Percentiles rank a stretch among this genome's conserved stretches.
These are phyloP conservation scores for Pichia manshurica DNA, from an alignment of 805 yeast genomes.

Conservation along the genomic window DNA sequence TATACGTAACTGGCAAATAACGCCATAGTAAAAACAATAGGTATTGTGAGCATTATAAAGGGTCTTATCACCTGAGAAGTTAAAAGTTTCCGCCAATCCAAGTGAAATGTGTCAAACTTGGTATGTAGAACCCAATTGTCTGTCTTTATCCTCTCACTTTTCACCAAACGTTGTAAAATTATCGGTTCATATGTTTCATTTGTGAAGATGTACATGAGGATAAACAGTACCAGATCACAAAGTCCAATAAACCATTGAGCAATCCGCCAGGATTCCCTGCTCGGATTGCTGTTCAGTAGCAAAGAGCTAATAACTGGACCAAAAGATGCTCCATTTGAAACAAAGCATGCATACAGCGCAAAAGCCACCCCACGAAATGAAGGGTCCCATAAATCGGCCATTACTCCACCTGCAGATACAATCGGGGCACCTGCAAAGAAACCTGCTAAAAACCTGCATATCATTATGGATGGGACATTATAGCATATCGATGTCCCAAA, in stretches of 20 bases:
- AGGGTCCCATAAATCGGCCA: constrained; percentile 52
- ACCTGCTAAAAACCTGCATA: constrained; percentile 54
- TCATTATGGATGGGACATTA: constrained; percentile 44
- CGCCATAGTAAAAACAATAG: constrained; percentile 38
- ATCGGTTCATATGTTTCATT: constrained; percentile 40
- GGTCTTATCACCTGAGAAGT: constrained; percentile 34
- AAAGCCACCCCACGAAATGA: constrained; percentile 48
- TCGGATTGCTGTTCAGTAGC: constrained; percentile 37
- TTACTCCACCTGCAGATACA: constrained; percentile 52
- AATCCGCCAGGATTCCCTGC: constrained; percentile 50
- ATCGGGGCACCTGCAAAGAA: constrained; percentile 56
- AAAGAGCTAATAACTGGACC: constrained; percentile 57
- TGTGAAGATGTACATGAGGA: constrained; percentile 29
- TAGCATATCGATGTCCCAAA: constrained; percentile 48
- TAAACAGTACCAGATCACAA: constrained; percentile 31
- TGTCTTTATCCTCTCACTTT: constrained; percentile 22
- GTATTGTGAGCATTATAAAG: constrained; percentile 34
- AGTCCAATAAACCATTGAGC: constrained; percentile 47
- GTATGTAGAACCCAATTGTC: constrained; percentile 31
- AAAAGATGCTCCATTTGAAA: constrained; percentile 60
- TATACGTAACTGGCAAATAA: constrained; percentile 45
- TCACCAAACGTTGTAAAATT: constrained; percentile 26
- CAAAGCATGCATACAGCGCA: constrained; percentile 44
- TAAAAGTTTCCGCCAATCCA: constrained; percentile 21
- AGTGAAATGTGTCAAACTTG: constrained; percentile 22